Conservation (phyloP, 495 filamentous ascomycete species). For the Neurospora pannonica region DNA sequence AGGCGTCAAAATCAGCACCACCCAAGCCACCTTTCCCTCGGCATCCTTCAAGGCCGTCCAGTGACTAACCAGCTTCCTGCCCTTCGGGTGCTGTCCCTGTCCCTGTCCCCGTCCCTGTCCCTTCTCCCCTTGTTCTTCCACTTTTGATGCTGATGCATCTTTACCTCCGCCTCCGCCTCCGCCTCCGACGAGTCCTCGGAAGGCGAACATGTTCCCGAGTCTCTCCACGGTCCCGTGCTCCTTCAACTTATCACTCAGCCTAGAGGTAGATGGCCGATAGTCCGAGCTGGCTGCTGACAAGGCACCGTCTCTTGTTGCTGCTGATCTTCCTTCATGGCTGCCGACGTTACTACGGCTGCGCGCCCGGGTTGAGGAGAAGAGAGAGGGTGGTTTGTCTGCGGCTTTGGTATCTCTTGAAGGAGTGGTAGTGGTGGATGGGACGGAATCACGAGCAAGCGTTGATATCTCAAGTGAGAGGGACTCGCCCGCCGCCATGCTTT, state of each 20-base stretch:
- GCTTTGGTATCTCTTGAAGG: neutral
- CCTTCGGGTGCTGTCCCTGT: slow-evolving; percentile 4
- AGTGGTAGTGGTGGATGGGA: neutral
- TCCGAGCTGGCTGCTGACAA: neutral
- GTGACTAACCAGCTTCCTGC: slow-evolving; percentile 38
- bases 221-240: slow-evolving; percentile 16
- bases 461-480: slow-evolving; percentile 11
- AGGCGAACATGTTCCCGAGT: slow-evolving; percentile 13
- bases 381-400: neutral
- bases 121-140: neutral
- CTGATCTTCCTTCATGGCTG: slow-evolving; percentile 8
- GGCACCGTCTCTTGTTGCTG: neutral
- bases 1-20: slow-evolving; percentile 35
- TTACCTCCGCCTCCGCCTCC: neutral
- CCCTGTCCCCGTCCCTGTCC: neutral
- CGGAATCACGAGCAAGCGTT: neutral
- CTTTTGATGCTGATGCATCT: neutral
- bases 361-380: slow-evolving; percentile 13
- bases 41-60: slow-evolving; percentile 49
- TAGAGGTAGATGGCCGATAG: neutral
- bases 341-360: neutral
- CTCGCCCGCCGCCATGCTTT: slow-evolving; percentile 29
- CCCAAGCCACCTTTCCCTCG: slow-evolving; percentile 33
- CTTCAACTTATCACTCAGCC: slow-evolving; percentile 16
- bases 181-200: neutral